Conservation (phyloP, 345 rosid genomes). For the Hypericum androsaemum region DNA sequence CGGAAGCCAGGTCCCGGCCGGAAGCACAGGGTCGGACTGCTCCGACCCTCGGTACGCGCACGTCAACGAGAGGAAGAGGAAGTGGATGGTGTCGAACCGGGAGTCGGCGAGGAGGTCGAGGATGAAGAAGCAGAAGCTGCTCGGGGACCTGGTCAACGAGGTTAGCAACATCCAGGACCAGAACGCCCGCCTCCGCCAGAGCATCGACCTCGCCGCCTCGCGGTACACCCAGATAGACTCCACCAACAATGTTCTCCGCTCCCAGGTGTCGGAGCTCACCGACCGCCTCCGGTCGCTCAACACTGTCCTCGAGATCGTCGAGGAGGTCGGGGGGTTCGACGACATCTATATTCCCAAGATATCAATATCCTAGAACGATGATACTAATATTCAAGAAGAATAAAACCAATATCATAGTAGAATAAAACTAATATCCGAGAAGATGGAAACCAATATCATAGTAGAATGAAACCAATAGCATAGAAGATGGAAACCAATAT, state of each 20-base stretch:
- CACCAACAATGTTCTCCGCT: constrained; percentile 54
- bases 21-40: neutral
- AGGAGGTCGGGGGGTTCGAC: constrained; percentile 38
- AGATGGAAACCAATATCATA: no score
- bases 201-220: constrained; percentile 22
- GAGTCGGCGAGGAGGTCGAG: constrained; percentile 88
- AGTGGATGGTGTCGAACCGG: constrained; percentile 78
- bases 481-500: no score
- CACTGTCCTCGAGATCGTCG: no score
- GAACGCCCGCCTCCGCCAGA: no score
- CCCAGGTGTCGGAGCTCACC: constrained; percentile 55
- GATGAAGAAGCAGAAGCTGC: no score
- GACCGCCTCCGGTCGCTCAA: constrained; percentile 51
- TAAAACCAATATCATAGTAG: no score
- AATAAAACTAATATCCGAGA: no score
- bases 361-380: no score
- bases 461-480: no score
- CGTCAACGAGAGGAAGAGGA: constrained; percentile 68
- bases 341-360: no score
- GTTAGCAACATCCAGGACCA: constrained; percentile 38
- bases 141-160: constrained; percentile 51
- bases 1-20: neutral
- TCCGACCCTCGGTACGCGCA: neutral
- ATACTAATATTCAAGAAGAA: no score
- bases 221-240: constrained; percentile 42